phyloP scores from a whole-genome alignment of 306 rosid species.

The Albizia julibrissin region DNA sequence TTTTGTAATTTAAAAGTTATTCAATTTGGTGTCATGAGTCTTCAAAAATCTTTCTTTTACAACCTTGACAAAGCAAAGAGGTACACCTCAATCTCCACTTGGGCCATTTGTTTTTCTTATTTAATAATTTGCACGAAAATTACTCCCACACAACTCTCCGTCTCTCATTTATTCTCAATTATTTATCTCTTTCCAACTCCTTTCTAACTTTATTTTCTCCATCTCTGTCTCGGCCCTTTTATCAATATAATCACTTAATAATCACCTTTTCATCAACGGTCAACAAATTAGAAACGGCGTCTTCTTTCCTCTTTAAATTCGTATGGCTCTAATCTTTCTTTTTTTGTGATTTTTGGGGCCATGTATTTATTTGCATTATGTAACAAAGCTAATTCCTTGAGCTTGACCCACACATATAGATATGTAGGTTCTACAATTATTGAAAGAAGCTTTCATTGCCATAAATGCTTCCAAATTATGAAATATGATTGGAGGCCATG shows the following conservation, averaged over 20 bases:
- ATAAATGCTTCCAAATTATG: not conserved
- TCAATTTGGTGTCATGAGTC: not conserved
- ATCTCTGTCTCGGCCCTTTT: not conserved
- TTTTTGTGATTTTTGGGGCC: not conserved
- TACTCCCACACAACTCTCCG: constrained; percentile 19
- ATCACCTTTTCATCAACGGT: not conserved
- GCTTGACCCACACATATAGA: not conserved
- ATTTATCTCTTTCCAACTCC: not conserved
- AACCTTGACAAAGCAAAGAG: constrained; percentile 47
- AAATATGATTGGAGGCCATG: constrained; percentile 1
- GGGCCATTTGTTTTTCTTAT: constrained; percentile 3
- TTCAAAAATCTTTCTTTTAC: constrained; percentile 15
- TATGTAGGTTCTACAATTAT: not conserved
- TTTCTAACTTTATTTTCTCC: not conserved
- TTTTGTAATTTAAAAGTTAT: not conserved
- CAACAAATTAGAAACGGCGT: not conserved
- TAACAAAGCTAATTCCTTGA: not conserved
- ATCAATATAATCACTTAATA: not conserved
- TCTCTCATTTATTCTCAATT: constrained; percentile 34
- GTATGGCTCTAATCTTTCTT: not conserved
- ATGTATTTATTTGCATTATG: not conserved
- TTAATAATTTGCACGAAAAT: not conserved
- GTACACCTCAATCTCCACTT: constrained; percentile 65
- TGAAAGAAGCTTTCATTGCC: not conserved
- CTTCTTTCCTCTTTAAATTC: not conserved